These are phyloP conservation scores for Penicillium macrosclerotiorum DNA, from an alignment of 495 filamentous ascomycete species.

Conservation along the genomic window DNA sequence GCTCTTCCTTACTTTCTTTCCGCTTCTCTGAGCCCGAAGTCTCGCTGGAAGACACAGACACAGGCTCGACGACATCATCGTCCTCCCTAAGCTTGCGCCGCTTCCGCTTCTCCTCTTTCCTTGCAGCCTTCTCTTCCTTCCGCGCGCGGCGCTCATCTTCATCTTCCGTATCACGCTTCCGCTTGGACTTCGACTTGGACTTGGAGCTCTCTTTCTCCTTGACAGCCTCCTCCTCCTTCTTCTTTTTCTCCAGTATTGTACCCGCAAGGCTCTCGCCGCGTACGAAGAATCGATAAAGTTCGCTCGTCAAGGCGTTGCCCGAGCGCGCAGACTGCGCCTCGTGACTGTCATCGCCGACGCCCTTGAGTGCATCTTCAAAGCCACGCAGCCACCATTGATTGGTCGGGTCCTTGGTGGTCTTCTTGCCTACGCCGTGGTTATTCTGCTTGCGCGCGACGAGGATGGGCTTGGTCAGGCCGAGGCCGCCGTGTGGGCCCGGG, in stretches of 20 bases:
- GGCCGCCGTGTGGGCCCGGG: conserved; percentile 57
- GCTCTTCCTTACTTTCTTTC: conserved; percentile 31
- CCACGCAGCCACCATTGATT: conserved; percentile 81
- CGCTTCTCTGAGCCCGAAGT: conserved; percentile 11
- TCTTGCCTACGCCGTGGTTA: conserved; percentile 68
- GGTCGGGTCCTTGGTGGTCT: conserved; percentile 57
- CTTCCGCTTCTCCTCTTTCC: conserved; percentile 34
- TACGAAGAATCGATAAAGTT: conserved; percentile 81
- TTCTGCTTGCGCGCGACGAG: conserved; percentile 67
- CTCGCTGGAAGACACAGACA: conserved; percentile 16
- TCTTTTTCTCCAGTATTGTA: conserved; percentile 56
- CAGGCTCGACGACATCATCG: conserved; percentile 21
- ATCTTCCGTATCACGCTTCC: conserved; percentile 20
- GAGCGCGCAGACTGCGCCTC: conserved; percentile 13
- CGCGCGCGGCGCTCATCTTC: conserved; percentile 11
- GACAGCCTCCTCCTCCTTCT: conserved; percentile 13
- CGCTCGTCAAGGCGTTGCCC: conserved; percentile 47
- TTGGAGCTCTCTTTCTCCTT: conserved; percentile 15
- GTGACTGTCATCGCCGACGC: conserved; percentile 50
- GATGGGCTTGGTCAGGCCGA: conserved; percentile 66
- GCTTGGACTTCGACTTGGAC: conserved; percentile 26
- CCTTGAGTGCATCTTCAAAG: conserved; percentile 75
- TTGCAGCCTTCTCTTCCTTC: conserved; percentile 21
- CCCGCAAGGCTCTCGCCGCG: conserved; percentile 70
- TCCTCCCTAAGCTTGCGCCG: conserved; percentile 37